phyloP scores from a whole-genome alignment of 768 basidiomycete species.

The Pholiota microspora region DNA sequence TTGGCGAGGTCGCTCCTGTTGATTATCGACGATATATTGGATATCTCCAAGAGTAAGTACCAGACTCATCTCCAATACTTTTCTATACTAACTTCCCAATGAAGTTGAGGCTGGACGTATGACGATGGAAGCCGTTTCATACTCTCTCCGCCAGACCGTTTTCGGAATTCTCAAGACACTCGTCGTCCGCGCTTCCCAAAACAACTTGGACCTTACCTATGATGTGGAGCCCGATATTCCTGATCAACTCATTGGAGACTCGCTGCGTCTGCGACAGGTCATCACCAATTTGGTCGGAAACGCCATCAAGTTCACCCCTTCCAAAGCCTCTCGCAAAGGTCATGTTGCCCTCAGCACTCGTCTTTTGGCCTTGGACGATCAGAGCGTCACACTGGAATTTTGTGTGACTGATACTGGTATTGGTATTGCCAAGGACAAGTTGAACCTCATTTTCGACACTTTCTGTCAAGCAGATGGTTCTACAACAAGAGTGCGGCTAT shows the following conservation, averaged over 20 bases:
- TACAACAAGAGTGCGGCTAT: constrained; percentile 75
- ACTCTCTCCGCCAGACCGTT: constrained; percentile 94
- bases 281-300: constrained; percentile 96
- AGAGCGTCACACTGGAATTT: constrained; percentile 90
- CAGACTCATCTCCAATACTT: background rate
- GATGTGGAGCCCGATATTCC: constrained; percentile 95
- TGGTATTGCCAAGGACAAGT: constrained; percentile 97
- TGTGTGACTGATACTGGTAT: constrained; percentile 98
- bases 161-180: constrained; percentile 98
- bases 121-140: constrained; percentile 99
- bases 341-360: constrained; percentile 89
- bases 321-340: constrained; percentile 74
- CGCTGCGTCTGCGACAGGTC: constrained; percentile 89
- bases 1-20: constrained; percentile 89
- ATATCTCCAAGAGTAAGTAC: constrained; percentile 96
- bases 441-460: constrained; percentile 98
- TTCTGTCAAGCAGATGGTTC: constrained; percentile 99
- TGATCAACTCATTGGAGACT: constrained; percentile 96
- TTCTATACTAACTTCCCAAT: constrained; percentile 11
- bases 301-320: constrained; percentile 95
- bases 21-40: constrained; percentile 99
- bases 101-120: constrained; percentile 97
- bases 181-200: constrained; percentile 95
- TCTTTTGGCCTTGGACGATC: constrained; percentile 73
- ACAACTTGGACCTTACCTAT: constrained; percentile 93